Conservation (phyloP, 2,329 filamentous ascomycete genomes). For the Aspergillus eucalypticola region DNA sequence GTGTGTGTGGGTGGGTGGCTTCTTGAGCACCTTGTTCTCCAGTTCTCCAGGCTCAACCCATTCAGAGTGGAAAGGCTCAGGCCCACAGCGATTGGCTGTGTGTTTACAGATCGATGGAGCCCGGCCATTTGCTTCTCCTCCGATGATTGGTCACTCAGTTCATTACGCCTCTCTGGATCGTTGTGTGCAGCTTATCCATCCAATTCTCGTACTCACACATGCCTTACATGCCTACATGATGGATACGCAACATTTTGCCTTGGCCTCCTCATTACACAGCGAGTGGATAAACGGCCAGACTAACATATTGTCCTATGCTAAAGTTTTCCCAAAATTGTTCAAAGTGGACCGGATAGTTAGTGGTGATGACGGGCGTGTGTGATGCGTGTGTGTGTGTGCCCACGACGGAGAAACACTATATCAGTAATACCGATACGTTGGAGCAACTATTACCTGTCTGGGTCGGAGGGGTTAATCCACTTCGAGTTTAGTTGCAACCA, state of each 20-base stretch:
- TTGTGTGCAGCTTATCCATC: constrained; percentile 5
- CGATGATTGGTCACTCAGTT: neutral
- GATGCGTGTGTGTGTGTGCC: neutral
- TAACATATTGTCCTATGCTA: constrained; percentile 1
- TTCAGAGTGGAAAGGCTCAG: neutral
- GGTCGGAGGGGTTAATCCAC: constrained; percentile 1
- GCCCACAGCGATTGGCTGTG: constrained; percentile 10
- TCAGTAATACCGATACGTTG: constrained; percentile 4
- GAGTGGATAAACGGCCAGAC: neutral
- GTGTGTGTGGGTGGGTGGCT: neutral
- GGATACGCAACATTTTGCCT: constrained; percentile 10
- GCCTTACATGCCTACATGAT: constrained; percentile 8
- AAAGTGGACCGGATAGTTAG: neutral
- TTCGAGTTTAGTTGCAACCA: constrained; percentile 8
- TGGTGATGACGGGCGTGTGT: neutral
- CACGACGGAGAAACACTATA: constrained; percentile 7
- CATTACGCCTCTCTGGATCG: constrained; percentile 2
- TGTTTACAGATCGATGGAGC: constrained; percentile 4
- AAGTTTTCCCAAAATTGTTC: neutral
- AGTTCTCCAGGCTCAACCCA: neutral
- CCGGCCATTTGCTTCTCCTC: constrained; percentile 13
- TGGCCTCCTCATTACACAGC: constrained; percentile 7
- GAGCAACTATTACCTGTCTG: neutral
- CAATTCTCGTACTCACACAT: constrained; percentile 7
- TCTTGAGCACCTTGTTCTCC: neutral